Evolutionary conservation across 805 yeast genomes (phyloP), one percentile per base, ranked within the genome.

Genomic region (Nakazawaea sp.): DNA sequence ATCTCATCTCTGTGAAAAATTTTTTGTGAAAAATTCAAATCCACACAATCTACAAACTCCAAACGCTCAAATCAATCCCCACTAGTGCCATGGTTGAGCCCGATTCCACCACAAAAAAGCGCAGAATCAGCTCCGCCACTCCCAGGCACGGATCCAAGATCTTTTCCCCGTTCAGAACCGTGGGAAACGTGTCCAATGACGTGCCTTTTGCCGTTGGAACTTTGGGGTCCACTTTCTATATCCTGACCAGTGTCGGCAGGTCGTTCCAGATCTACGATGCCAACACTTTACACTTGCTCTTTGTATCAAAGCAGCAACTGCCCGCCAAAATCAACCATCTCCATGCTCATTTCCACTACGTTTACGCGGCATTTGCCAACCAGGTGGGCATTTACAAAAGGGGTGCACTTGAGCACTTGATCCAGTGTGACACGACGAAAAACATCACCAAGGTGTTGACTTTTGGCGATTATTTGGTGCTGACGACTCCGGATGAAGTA

Each of bases 211-310:
- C 96, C 5, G 66, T 87, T 16, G 94, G 97, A 19, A 78, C 90
- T 2, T 68, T 90, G 42, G 98, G 98, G 36, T 71, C 85, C 12
- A 78, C 95, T 1, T 89, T 83, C 50, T 83, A 89, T 51, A 75
- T 87, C 27, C 95, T 81, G 13, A 90, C 97, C 0, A 78, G 85
- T 31, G 96, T 92, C 17, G 97, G 97, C 3, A 70, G 78, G 36
- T 71, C 90, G 1, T 86, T 92, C 63, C 97, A 90, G 57, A 86
- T 92, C 20, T 92, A 84, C 52, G 98, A 92, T 62, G 96, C 84
- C 50, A 77, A 90, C 23, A 86, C 84, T 5, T 64, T 90, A 44
- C 92, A 85, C 47, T 64, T 90, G 44, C 62, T 90, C 17, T 90
- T 92, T 59, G 94, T 90, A 10, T 85, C 96, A 1, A 84, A 78